These are phyloP conservation scores for Cryphonectria nitschkei DNA, from an alignment of 2,329 filamentous ascomycete species.

Conservation along the genomic window DNA sequence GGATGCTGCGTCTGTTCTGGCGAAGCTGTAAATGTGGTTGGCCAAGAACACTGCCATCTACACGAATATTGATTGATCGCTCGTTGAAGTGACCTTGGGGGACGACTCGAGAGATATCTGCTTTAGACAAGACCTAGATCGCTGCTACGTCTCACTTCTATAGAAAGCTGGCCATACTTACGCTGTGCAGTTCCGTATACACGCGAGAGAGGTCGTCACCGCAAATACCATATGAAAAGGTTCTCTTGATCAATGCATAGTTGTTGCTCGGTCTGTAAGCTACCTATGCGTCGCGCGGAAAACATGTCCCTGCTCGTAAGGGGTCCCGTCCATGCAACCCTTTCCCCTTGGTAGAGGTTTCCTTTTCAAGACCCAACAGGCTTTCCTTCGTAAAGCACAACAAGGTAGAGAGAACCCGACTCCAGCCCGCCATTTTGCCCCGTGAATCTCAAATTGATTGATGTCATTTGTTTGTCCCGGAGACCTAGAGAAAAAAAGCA, in stretches of 20 bases:
- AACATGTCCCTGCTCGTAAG: slow-evolving; percentile 33
- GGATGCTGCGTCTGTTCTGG: slow-evolving; percentile 57
- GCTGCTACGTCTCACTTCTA: slow-evolving; percentile 1
- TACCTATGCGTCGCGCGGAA: slow-evolving; percentile 36
- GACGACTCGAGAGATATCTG: background rate
- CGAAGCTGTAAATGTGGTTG: slow-evolving; percentile 49
- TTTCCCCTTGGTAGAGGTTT: slow-evolving; percentile 30
- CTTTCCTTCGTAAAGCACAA: slow-evolving; percentile 28
- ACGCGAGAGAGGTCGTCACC: background rate
- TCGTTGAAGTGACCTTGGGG: background rate
- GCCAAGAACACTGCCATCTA: background rate
- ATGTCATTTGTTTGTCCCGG: slow-evolving; percentile 18
- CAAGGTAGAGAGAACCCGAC: slow-evolving; percentile 31
- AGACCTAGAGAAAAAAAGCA: slow-evolving; percentile 20
- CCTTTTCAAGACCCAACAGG: slow-evolving; percentile 26
- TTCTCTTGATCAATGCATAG: slow-evolving; percentile 36
- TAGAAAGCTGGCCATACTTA: background rate
- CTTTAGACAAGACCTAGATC: slow-evolving; percentile 23
- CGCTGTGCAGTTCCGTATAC: background rate
- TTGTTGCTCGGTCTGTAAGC: slow-evolving; percentile 36
- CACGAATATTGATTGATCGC: background rate
- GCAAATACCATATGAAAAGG: background rate
- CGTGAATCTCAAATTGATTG: slow-evolving; percentile 27
- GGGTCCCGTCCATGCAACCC: slow-evolving; percentile 39
- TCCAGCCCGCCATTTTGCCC: slow-evolving; percentile 28